phyloP scores from a whole-genome alignment of 768 basidiomycete species.

The Boletus pseudopeckii region DNA sequence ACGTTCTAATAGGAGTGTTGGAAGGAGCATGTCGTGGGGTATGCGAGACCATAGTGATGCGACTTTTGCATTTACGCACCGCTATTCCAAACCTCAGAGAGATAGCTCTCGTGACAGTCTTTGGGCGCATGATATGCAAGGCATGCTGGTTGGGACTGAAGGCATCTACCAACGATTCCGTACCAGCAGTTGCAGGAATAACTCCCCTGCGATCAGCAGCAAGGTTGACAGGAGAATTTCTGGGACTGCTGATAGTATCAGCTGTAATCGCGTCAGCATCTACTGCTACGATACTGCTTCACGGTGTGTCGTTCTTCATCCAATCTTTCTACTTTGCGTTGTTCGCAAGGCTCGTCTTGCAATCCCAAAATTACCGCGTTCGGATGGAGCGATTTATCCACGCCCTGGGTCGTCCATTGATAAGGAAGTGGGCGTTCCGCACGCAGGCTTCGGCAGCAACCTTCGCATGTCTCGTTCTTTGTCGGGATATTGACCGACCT shows the following conservation, averaged over 20 bases:
- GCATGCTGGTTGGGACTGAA: constrained; percentile 12
- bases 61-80: constrained; percentile 6
- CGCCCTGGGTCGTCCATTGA: constrained; percentile 5
- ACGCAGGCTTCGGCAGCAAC: constrained; percentile 18
- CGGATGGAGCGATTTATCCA: constrained; percentile 11
- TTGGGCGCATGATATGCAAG: constrained; percentile 5
- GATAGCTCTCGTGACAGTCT: neutral
- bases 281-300: constrained; percentile 2
- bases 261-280: constrained; percentile 4
- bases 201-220: constrained; percentile 8
- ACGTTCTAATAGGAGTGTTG: constrained; percentile 5
- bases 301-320: constrained; percentile 9
- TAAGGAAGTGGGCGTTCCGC: constrained; percentile 14
- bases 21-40: constrained; percentile 16
- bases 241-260: constrained; percentile 6
- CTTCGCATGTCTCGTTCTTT: constrained; percentile 16
- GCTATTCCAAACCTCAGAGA: constrained; percentile 7
- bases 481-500: constrained; percentile 8
- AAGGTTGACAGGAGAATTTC: constrained; percentile 7
- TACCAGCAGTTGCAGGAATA: neutral
- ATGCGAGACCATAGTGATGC: constrained; percentile 16
- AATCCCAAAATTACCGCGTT: constrained; percentile 15
- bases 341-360: constrained; percentile 12
- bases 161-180: constrained; percentile 4
- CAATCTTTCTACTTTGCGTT: constrained; percentile 17